Conservation (phyloP, 169 alveolate species). For the Eimeria necatrix region DNA sequence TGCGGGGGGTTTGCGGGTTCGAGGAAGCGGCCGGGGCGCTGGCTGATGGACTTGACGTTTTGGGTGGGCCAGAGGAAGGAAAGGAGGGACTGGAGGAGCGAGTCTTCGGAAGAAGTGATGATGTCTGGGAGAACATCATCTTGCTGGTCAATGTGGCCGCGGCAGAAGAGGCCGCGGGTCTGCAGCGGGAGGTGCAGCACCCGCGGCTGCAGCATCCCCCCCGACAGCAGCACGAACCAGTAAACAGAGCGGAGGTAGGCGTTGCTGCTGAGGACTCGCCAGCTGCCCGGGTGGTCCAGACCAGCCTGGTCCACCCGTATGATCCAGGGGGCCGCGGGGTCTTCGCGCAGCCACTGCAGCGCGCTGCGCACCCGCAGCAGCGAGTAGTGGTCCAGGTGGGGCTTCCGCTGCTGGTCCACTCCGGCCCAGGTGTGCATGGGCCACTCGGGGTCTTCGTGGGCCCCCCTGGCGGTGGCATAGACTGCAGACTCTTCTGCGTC, state of each 20-base stretch:
- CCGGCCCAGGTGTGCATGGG: conserved; percentile 83
- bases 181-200: conserved; percentile 66
- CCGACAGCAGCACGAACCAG: conserved; percentile 75
- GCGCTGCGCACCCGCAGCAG: conserved; percentile 56
- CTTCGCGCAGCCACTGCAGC: conserved; percentile 43
- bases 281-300: conserved; percentile 57
- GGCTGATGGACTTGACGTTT: neutral
- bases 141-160: conserved; percentile 53
- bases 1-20: neutral
- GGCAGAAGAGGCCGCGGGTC: conserved; percentile 52
- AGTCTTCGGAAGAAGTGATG: conserved; percentile 72
- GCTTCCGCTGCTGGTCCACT: conserved; percentile 59
- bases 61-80: neutral
- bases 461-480: conserved; percentile 47
- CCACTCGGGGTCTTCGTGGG: conserved; percentile 45
- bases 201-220: conserved; percentile 80
- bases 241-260: conserved; percentile 76
- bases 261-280: conserved; percentile 80
- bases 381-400: conserved; percentile 74
- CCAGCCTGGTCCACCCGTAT: conserved; percentile 60
- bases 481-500: conserved; percentile 70
- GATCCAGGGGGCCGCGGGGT: conserved; percentile 81
- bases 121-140: conserved; percentile 66
- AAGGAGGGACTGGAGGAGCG: neutral
- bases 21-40: neutral